Evolutionary conservation across 2,329 filamentous ascomycete species (phyloP).

Genomic region (Emmonsia crescens): DNA sequence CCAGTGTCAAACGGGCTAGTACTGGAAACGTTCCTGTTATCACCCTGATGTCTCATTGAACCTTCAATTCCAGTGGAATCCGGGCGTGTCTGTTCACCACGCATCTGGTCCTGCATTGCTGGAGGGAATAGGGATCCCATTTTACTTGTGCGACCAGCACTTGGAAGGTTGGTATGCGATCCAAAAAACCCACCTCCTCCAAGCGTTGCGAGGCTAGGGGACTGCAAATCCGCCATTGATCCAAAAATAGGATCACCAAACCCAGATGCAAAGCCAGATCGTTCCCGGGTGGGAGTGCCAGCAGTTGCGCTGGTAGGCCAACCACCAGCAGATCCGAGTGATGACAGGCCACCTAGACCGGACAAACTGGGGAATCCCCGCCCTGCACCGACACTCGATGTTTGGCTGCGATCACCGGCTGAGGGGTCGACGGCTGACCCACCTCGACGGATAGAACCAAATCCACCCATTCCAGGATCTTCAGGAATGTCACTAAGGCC

Average conservation of each 20-base stretch:
- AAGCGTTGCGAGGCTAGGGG: conserved; percentile 29
- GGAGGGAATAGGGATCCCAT: conserved; percentile 77
- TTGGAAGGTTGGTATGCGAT: conserved; percentile 41
- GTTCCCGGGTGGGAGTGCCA: conserved; percentile 58
- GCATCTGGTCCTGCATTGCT: conserved; percentile 87
- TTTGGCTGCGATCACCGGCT: conserved; percentile 83
- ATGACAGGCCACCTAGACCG: conserved; percentile 41
- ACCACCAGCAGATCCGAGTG: conserved; percentile 39
- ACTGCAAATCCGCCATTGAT: conserved; percentile 63
- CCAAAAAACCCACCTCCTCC: conserved; percentile 51
- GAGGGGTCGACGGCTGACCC: conserved; percentile 47
- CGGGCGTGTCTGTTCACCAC: conserved; percentile 49
- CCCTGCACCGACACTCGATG: conserved; percentile 62
- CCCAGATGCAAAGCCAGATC: conserved; percentile 38
- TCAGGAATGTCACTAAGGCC: conserved; percentile 45
- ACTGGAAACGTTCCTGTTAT: conserved; percentile 44
- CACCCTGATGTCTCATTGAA: conserved; percentile 48
- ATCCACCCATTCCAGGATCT: conserved; percentile 38
- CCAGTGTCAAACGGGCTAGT: conserved; percentile 45
- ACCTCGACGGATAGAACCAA: conserved; percentile 46
- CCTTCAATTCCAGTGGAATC: conserved; percentile 49
- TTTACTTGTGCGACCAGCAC: conserved; percentile 64
- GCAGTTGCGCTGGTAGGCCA: conserved; percentile 55
- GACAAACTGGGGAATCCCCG: conserved; percentile 58
- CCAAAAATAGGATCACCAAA: conserved; percentile 59